phyloP scores from a whole-genome alignment of 768 basidiomycete genomes.

The Lactifluus piperatus region DNA sequence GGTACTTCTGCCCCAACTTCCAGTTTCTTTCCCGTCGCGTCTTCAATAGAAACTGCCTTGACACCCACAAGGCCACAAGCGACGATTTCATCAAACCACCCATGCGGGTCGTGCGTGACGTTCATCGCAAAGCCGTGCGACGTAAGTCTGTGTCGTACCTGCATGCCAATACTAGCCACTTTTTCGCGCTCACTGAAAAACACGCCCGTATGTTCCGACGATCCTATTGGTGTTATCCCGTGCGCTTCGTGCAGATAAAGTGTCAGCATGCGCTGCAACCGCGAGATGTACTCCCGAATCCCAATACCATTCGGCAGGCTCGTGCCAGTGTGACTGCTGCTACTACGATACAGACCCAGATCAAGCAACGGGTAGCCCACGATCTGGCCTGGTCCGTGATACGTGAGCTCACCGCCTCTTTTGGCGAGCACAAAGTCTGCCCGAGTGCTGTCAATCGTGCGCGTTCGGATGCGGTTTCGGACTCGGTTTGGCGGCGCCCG shows the following conservation, averaged over 20 bases:
- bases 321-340: too few relatives aligned
- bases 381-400: slow-evolving; percentile 95
- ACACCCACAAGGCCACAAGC: slow-evolving; percentile 90
- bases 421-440: slow-evolving; percentile 80
- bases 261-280: slow-evolving; percentile 65
- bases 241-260: slow-evolving; percentile 51
- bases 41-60: slow-evolving; percentile 59
- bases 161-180: slow-evolving; percentile 96
- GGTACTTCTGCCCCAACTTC: slow-evolving; percentile 45
- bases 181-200: slow-evolving; percentile 74
- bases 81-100: slow-evolving; percentile 83
- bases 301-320: slow-evolving; percentile 61
- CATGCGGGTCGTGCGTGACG: slow-evolving; percentile 71
- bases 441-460: slow-evolving; percentile 63
- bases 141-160: slow-evolving; percentile 88
- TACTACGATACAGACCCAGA: too few relatives aligned
- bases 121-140: slow-evolving; percentile 95
- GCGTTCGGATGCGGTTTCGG: slow-evolving; percentile 52
- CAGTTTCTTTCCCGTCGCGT: slow-evolving; percentile 33
- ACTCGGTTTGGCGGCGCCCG: slow-evolving; percentile 73
- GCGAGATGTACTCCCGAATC: slow-evolving; percentile 78
- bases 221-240: slow-evolving; percentile 41
- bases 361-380: slow-evolving; percentile 94
- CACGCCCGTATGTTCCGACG: slow-evolving; percentile 83
- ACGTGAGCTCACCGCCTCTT: slow-evolving; percentile 91